These are phyloP conservation scores for Botrytis hyacinthi DNA, from an alignment of 2,329 filamentous ascomycete species.

Conservation along the genomic window DNA sequence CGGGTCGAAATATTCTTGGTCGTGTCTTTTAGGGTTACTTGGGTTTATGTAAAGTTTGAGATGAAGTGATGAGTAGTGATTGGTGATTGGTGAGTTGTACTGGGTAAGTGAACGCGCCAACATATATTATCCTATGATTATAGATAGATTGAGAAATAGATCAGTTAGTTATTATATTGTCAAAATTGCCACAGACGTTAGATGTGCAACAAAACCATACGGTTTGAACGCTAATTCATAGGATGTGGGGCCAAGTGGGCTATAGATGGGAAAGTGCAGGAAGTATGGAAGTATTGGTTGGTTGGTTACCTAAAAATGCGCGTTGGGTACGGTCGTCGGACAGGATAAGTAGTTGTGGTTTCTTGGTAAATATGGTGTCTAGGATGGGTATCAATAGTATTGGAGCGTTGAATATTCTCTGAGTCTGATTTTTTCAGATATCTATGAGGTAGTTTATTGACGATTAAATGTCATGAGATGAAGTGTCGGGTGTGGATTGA, in stretches of 20 bases:
- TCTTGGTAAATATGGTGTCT: background rate
- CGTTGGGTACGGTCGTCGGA: background rate
- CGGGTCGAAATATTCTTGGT: background rate
- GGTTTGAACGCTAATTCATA: background rate
- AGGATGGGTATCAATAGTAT: too few relatives aligned
- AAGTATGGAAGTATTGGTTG: background rate
- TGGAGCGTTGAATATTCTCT: accelerated
- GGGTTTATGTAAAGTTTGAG: background rate
- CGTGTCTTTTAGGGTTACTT: background rate
- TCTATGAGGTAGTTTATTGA: background rate
- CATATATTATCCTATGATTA: too few relatives aligned
- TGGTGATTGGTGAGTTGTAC: background rate
- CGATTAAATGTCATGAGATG: background rate
- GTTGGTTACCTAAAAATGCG: accelerated
- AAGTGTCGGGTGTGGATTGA: background rate
- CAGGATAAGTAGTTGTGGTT: background rate
- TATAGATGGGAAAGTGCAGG: background rate
- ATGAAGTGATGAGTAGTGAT: accelerated
- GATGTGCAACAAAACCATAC: background rate
- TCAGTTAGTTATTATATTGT: background rate
- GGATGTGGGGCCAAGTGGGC: background rate
- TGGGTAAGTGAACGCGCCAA: background rate
- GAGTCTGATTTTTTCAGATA: accelerated
- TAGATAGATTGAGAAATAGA: too few relatives aligned
- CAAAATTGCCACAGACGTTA: background rate